Conservation (phyloP, 2,329 filamentous ascomycete genomes). For the Spiromastix sp. region DNA sequence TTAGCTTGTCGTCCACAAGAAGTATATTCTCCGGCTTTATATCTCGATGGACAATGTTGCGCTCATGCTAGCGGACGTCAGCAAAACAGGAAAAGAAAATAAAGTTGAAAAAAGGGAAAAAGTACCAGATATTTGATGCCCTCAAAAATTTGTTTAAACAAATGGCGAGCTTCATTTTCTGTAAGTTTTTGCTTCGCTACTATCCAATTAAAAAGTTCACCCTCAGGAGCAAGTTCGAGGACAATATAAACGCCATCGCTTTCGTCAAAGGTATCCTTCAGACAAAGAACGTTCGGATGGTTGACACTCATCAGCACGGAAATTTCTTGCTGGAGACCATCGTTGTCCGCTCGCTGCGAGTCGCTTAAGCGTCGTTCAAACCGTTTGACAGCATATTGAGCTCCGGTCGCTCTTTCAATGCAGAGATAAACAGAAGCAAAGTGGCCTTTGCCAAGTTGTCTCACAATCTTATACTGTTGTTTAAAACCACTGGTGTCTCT, state of each 20-base stretch:
- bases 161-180: slow-evolving; percentile 71
- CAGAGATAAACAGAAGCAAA: slow-evolving; percentile 92
- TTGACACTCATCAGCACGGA: slow-evolving; percentile 95
- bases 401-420: slow-evolving; percentile 72
- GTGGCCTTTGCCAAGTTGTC: slow-evolving; percentile 86
- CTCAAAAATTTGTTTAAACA: slow-evolving; percentile 86
- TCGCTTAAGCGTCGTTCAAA: slow-evolving; percentile 79
- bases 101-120: slow-evolving; percentile 8
- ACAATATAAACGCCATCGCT: slow-evolving; percentile 82
- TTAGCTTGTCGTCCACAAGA: slow-evolving; percentile 70
- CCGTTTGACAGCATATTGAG: slow-evolving; percentile 83
- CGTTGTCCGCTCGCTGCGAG: slow-evolving; percentile 72
- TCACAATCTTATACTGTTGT: slow-evolving; percentile 74
- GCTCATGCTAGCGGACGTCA: slow-evolving; percentile 56
- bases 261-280: slow-evolving; percentile 94
- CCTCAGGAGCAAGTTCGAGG: slow-evolving; percentile 79
- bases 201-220: slow-evolving; percentile 93
- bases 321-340: slow-evolving; percentile 88
- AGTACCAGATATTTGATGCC: slow-evolving; percentile 89
- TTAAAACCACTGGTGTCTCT: slow-evolving; percentile 66
- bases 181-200: slow-evolving; percentile 80
- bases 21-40: slow-evolving; percentile 98
- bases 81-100: not conserved
- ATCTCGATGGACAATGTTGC: slow-evolving; percentile 93
- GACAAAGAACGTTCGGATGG: slow-evolving; percentile 81